Conservation (phyloP, 306 rosid species). For the Fagus crenata region DNA sequence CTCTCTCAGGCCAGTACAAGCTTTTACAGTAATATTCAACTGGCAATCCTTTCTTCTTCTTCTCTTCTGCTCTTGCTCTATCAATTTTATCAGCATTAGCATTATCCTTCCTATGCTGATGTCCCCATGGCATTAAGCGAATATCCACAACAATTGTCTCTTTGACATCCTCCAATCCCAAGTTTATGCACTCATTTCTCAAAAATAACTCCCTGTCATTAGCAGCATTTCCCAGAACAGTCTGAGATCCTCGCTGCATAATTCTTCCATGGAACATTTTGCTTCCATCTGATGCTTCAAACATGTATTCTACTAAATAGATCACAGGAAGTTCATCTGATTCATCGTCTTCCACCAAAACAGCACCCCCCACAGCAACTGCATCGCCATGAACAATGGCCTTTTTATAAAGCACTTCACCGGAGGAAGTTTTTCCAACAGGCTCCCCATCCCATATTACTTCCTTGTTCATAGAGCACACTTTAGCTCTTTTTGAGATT, state of each 20-base stretch:
- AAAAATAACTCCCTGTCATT: constrained; percentile 85
- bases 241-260: constrained; percentile 67
- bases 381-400: constrained; percentile 62
- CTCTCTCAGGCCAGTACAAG: constrained; percentile 83
- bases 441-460: constrained; percentile 64
- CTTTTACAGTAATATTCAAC: constrained; percentile 79
- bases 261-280: constrained; percentile 87
- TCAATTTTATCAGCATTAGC: constrained; percentile 53
- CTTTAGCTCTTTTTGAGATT: constrained; percentile 40
- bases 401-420: constrained; percentile 49
- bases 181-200: constrained; percentile 67
- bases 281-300: constrained; percentile 57
- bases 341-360: constrained; percentile 62
- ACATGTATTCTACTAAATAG: constrained; percentile 80
- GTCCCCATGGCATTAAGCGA: constrained; percentile 68
- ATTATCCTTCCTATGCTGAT: constrained; percentile 68
- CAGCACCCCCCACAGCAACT: constrained; percentile 65
- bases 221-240: constrained; percentile 90
- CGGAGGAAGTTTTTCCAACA: constrained; percentile 58
- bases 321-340: constrained; percentile 52
- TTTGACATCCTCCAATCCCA: constrained; percentile 53
- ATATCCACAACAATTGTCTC: constrained; percentile 47
- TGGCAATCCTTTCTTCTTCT: constrained; percentile 71
- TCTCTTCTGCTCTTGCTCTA: constrained; percentile 78
- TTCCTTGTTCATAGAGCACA: constrained; percentile 38